Evolutionary conservation across 495 filamentous ascomycete species (phyloP).

Genomic region (Neurospora sp.): DNA sequence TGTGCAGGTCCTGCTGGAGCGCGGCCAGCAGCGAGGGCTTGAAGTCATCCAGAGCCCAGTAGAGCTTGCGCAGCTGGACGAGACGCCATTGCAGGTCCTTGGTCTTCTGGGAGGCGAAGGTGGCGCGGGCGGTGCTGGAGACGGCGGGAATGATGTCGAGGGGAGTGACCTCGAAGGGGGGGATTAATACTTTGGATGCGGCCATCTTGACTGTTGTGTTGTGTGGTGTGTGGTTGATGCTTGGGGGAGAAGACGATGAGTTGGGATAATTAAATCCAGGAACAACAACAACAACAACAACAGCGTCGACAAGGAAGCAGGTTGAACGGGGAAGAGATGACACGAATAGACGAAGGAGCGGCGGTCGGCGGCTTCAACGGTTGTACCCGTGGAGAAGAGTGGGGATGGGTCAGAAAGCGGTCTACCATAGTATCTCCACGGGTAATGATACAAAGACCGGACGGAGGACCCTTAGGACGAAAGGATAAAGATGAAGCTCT

Average conservation of each 20-base stretch:
- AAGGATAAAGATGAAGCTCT: neutral
- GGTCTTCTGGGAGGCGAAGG: conserved; percentile 71
- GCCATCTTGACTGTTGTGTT: conserved; percentile 17
- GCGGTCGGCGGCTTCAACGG: neutral
- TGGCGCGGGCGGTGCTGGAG: conserved; percentile 44
- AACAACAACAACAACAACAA: neutral
- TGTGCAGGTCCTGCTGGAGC: conserved; percentile 62
- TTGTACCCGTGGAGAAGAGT: neutral
- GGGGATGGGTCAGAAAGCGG: neutral
- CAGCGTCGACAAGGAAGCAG: neutral
- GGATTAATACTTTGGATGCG: conserved; percentile 30
- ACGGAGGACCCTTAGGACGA: neutral
- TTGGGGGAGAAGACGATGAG: neutral
- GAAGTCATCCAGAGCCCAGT: conserved; percentile 81
- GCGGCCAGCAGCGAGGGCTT: conserved; percentile 58
- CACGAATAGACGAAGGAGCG: neutral
- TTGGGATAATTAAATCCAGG: neutral
- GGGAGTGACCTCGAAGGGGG: conserved; percentile 53
- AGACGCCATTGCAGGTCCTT: conserved; percentile 72
- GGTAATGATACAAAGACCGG: neutral
- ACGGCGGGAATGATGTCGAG: conserved; percentile 54
- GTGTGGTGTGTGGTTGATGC: neutral
- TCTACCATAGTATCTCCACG: neutral
- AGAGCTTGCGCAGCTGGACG: conserved; percentile 80
- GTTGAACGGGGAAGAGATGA: neutral